A percentile compares a stretch with the other conserved stretches of the same genome.
phyloP scores from a whole-genome alignment of 441 rosid genomes.

The Cnidoscolus chayamansa region DNA sequence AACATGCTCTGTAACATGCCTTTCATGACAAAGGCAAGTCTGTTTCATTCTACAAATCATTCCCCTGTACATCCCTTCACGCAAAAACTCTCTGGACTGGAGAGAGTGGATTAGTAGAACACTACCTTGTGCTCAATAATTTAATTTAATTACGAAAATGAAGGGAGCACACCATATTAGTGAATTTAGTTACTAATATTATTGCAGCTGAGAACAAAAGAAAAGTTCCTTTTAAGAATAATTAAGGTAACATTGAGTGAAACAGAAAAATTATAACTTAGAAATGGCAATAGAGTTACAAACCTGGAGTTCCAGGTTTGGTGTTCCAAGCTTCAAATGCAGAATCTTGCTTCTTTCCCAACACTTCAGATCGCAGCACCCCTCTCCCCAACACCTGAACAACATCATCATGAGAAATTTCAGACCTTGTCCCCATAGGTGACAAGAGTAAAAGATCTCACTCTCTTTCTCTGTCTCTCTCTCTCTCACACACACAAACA shows the following conservation, averaged over 20 bases:
- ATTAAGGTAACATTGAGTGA: neutral
- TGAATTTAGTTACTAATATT: too few species aligned
- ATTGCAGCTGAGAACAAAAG: too few species aligned
- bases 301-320: constrained; percentile 34
- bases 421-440: neutral
- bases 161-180: neutral
- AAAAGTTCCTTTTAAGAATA: neutral
- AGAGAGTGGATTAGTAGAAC: neutral
- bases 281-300: neutral
- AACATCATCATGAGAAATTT: constrained; percentile 7
- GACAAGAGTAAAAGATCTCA: neutral
- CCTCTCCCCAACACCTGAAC: constrained; percentile 56
- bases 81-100: neutral
- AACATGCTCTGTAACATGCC: neutral
- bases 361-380: constrained; percentile 40
- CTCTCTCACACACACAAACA: too few species aligned
- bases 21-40: neutral
- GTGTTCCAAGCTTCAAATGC: constrained; percentile 35
- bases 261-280: neutral
- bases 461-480: too few species aligned
- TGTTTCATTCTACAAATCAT: neutral
- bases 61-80: neutral
- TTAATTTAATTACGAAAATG: too few species aligned
- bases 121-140: neutral
- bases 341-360: constrained; percentile 37